phyloP scores from a whole-genome alignment of 805 yeast species.

The Lachancea dasiensis region DNA sequence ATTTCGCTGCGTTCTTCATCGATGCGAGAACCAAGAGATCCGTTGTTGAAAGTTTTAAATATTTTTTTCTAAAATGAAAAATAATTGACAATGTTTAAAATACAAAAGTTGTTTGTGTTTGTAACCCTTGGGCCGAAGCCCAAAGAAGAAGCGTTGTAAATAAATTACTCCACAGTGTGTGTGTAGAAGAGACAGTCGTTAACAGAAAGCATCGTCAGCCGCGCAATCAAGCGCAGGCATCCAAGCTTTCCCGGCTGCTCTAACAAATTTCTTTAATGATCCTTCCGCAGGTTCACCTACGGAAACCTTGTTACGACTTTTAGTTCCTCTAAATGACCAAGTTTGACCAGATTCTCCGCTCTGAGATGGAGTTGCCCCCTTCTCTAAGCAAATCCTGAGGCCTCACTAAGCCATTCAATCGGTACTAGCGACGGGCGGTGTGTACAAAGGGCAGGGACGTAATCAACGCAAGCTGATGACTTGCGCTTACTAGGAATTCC shows the following conservation, averaged over 20 bases:
- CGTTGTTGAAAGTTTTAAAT: slow-evolving; percentile 37
- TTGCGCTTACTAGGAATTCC: slow-evolving; percentile 43
- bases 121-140: slow-evolving; percentile 15
- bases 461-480: slow-evolving; percentile 42
- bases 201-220: slow-evolving; percentile 13
- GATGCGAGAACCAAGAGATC: slow-evolving; percentile 42
- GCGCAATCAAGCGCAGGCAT: slow-evolving; percentile 31
- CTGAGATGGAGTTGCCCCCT: slow-evolving; percentile 36
- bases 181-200: slow-evolving; percentile 11
- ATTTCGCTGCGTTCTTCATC: slow-evolving; percentile 43
- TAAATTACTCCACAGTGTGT: slow-evolving; percentile 22
- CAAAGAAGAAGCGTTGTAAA: slow-evolving; percentile 14
- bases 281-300: slow-evolving; percentile 38
- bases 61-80: slow-evolving; percentile 21
- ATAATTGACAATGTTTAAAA: slow-evolving; percentile 14
- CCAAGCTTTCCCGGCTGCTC: slow-evolving; percentile 7
- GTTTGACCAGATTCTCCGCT: slow-evolving; percentile 37
- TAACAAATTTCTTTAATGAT: slow-evolving; percentile 31
- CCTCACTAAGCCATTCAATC: slow-evolving; percentile 42
- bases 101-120: slow-evolving; percentile 20
- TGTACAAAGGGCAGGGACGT: slow-evolving; percentile 44
- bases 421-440: slow-evolving; percentile 42
- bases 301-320: slow-evolving; percentile 42
- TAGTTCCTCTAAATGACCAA: slow-evolving; percentile 43
- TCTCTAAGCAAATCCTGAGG: slow-evolving; percentile 34